Evolutionary conservation across 2,329 filamentous ascomycete species (phyloP).

Genomic region (Penicillium concentricum): DNA sequence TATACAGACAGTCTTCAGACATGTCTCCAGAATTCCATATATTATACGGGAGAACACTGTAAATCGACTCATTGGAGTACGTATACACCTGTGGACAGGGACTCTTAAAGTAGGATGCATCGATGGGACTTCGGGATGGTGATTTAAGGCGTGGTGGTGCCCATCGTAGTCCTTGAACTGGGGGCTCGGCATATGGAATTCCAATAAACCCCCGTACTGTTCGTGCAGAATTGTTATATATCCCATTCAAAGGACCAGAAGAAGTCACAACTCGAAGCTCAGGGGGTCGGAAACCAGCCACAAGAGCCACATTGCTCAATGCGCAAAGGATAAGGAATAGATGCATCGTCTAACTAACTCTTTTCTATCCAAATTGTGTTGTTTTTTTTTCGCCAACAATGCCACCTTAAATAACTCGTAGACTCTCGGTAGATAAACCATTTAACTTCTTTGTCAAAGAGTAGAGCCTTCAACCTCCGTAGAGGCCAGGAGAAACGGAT

Average conservation of each 20-base stretch:
- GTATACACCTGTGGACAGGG: slow-evolving; percentile 8
- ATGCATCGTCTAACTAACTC: neutral
- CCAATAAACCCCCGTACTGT: slow-evolving; percentile 39
- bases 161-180: slow-evolving; percentile 46
- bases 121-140: slow-evolving; percentile 26
- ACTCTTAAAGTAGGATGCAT: slow-evolving; percentile 24
- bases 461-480: too few relatives aligned
- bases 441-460: neutral
- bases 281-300: neutral
- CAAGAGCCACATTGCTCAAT: neutral
- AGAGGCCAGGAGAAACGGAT: too few relatives aligned
- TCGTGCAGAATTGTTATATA: slow-evolving; percentile 14
- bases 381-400: neutral
- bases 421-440: neutral
- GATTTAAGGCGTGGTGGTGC: slow-evolving; percentile 28
- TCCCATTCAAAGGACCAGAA: slow-evolving; percentile 16
- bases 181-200: slow-evolving; percentile 48
- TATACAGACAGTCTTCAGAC: slow-evolving; percentile 20
- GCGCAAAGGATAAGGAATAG: neutral
- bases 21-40: slow-evolving; percentile 12
- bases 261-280: slow-evolving; percentile 14
- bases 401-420: neutral
- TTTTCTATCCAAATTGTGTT: neutral
- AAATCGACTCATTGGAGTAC: slow-evolving; percentile 15
- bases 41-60: slow-evolving; percentile 16